Evolutionary conservation across 2,329 filamentous ascomycete species (phyloP), one percentile per base, ranked within the genome.

Genomic region (Sarocladium kiliense): DNA sequence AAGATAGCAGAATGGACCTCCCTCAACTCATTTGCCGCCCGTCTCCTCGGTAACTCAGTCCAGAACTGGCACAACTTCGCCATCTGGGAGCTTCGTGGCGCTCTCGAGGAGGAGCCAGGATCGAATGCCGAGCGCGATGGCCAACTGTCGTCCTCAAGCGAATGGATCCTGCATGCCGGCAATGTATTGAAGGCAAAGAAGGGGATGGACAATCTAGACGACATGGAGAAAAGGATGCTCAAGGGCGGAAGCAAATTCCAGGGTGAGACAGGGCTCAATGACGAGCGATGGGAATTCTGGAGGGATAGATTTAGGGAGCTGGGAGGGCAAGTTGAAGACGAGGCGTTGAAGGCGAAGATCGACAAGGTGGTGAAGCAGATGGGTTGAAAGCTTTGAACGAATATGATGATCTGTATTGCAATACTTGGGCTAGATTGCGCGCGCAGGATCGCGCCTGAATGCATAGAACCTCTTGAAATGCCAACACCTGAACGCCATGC

Each of bases 11-110:
- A 64, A 51, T 71, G 66, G 66, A 57, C 65, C 30, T 66, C 64
- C 10, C 58, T 70, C 59, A 67, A 71, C 61, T 67, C 66, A 11
- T 68, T 71, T 44, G 61, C 63, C 49, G 68, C 68, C 23, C 67
- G 64, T 49, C 57, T 69, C 18, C 60, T 65, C 54, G 64, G 62
- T 56, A 50, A 57, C n/a, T 32, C 44, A 7, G 57, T 63, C 18
- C 55, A 58, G 23, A 64, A 50, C 11, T 67, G 65, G 60, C 58
- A 58, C 41, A 66, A 66, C 53, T 61, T 68, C 41, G 66, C 60
- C 53, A 57, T 69, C 54, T 66, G 64, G 64, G 60, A 65, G 54
- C 56, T 71, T n/a, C 67, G 67, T 27, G 57, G 56, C 12, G 63
- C 59, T 10, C 65, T 71, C 23, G 68, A 70, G 56, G 21, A 57